A percentile compares a stretch with the other conserved stretches of the same genome.
phyloP scores from a whole-genome alignment of 1,284 basidiomycete species.

The Ceratorhiza oryzae-sativae region DNA sequence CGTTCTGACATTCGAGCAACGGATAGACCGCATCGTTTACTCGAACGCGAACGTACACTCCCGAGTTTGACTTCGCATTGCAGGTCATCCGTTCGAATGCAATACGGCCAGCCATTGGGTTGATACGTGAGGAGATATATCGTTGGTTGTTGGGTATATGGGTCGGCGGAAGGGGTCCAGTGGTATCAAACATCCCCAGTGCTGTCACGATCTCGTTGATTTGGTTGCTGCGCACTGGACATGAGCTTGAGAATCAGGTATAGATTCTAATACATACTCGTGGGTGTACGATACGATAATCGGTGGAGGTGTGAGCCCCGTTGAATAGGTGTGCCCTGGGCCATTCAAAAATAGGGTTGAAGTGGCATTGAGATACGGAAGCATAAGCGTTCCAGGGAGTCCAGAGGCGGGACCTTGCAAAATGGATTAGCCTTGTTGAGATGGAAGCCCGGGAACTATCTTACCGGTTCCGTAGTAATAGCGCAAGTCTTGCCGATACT shows the following conservation, averaged over 20 bases:
- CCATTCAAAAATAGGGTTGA: slow-evolving; percentile 20
- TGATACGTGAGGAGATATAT: slow-evolving; percentile 27
- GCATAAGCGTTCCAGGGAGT: slow-evolving; percentile 19
- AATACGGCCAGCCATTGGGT: slow-evolving; percentile 26
- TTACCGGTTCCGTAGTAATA: slow-evolving; percentile 27
- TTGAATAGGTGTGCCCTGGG: slow-evolving; percentile 20
- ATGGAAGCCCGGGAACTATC: background rate
- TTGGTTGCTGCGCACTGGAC: slow-evolving; percentile 9
- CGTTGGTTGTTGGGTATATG: background rate
- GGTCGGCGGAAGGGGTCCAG: background rate
- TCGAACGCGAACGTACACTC: slow-evolving; percentile 14
- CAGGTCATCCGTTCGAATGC: slow-evolving; percentile 37
- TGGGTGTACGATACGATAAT: slow-evolving; percentile 25
- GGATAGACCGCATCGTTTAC: slow-evolving; percentile 34
- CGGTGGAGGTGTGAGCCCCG: slow-evolving; percentile 14
- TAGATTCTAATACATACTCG: background rate
- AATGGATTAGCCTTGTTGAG: background rate
- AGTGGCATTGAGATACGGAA: slow-evolving; percentile 24
- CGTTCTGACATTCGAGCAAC: slow-evolving; percentile 12
- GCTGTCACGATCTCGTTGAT: slow-evolving; percentile 30
- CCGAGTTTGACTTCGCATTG: background rate
- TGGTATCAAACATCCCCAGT: slow-evolving; percentile 5
- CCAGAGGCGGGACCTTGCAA: slow-evolving; percentile 5
- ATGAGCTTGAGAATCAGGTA: background rate
- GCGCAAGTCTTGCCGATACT: slow-evolving; percentile 31